Evolutionary conservation across 768 basidiomycete genomes (phyloP).

Genomic region (Sarcomyxa edulis): DNA sequence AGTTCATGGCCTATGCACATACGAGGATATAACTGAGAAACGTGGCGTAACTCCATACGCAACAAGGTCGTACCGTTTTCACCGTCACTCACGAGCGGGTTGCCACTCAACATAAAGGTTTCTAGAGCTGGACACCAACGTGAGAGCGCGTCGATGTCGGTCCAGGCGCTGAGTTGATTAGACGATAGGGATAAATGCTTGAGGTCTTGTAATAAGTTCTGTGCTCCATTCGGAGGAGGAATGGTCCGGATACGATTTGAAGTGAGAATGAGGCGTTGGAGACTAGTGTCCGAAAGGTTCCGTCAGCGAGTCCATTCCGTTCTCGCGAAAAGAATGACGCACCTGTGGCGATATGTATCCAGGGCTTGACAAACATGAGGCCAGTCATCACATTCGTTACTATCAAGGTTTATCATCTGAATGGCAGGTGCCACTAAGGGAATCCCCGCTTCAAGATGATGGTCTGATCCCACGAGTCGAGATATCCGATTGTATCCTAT

Average conservation of each 20-base stretch:
- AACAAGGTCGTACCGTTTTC: no score
- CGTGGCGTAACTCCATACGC: no score
- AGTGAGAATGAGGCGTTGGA: slow-evolving; percentile 62
- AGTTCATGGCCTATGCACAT: slow-evolving; percentile 31
- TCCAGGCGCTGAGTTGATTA: slow-evolving; percentile 58
- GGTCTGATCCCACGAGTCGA: slow-evolving; percentile 20
- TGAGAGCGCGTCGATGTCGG: slow-evolving; percentile 56
- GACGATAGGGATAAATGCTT: slow-evolving; percentile 59
- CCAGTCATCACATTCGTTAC: slow-evolving; percentile 62
- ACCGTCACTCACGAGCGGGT: slow-evolving; percentile 62
- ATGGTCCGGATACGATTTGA: slow-evolving; percentile 55
- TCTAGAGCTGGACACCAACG: slow-evolving; percentile 67
- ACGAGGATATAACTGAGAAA: no score
- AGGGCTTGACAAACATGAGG: slow-evolving; percentile 38
- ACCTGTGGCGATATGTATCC: slow-evolving; percentile 38
- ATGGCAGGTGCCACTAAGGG: slow-evolving; percentile 25
- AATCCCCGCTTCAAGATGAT: slow-evolving; percentile 12
- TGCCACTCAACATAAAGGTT: slow-evolving; percentile 55
- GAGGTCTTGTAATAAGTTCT: slow-evolving; percentile 28
- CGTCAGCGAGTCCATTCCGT: slow-evolving; percentile 7
- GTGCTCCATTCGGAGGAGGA: slow-evolving; percentile 27
- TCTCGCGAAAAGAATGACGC: slow-evolving; percentile 10
- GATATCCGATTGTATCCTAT: slow-evolving; percentile 64
- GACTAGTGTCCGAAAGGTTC: slow-evolving; percentile 37
- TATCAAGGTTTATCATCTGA: slow-evolving; percentile 62